Percentiles rank a stretch among this genome's conserved stretches.
phyloP scores from a whole-genome alignment of 1,284 basidiomycete genomes.

The Leccinum griseonigrum region DNA sequence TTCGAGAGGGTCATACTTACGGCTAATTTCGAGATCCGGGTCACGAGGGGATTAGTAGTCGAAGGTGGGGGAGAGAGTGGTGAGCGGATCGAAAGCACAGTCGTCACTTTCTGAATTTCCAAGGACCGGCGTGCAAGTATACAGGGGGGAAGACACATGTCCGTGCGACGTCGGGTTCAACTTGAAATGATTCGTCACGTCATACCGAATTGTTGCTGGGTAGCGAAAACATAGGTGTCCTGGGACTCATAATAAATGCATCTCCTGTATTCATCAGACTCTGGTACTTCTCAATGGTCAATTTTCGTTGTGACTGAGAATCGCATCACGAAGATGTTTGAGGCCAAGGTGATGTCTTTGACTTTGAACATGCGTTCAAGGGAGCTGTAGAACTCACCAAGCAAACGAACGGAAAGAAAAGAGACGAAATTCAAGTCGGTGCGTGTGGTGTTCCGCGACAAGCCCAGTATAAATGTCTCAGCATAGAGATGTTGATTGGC shows the following conservation, averaged over 20 bases:
- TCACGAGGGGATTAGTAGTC: not conserved
- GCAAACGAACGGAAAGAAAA: not conserved
- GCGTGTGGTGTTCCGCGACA: not conserved
- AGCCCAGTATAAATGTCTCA: not conserved
- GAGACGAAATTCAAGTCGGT: not conserved
- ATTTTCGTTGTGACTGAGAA: not conserved
- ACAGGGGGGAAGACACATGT: not conserved
- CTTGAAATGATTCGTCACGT: not conserved
- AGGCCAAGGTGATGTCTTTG: not conserved
- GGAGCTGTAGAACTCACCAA: not conserved
- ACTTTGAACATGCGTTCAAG: not conserved
- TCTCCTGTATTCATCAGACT: not conserved
- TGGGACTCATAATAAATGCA: no score
- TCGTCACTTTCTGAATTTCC: not conserved
- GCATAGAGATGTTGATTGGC: constrained; percentile 18
- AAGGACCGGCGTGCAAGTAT: no score
- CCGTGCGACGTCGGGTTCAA: not conserved
- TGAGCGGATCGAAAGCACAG: not conserved
- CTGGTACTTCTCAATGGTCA: not conserved
- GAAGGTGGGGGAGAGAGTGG: not conserved
- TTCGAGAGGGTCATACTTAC: not conserved
- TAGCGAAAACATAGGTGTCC: no score
- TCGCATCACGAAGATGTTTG: not conserved
- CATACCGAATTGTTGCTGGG: not conserved
- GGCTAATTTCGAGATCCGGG: not conserved